Conservation (phyloP, 2,329 filamentous ascomycete genomes). For the Epichloe aotearoae region DNA sequence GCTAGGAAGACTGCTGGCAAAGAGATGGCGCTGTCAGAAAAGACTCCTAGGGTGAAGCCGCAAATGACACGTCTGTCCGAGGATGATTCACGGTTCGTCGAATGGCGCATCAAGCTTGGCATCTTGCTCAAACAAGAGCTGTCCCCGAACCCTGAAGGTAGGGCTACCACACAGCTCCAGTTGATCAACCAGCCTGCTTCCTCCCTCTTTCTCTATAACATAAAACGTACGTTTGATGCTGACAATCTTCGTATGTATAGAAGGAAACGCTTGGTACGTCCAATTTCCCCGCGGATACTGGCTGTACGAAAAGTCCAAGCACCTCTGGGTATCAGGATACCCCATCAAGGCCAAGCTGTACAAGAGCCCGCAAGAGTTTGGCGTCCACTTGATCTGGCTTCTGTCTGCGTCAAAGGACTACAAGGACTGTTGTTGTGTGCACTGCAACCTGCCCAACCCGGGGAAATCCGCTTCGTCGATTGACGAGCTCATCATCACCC, state of each 20-base stretch:
- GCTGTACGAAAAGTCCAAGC: slow-evolving; percentile 34
- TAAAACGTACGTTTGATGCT: neutral
- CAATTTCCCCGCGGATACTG: slow-evolving; percentile 31
- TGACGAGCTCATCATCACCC: slow-evolving; percentile 13
- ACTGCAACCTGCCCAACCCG: slow-evolving; percentile 27
- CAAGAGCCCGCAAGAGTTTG: slow-evolving; percentile 40
- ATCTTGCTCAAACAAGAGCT: slow-evolving; percentile 33
- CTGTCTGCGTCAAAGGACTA: slow-evolving; percentile 33
- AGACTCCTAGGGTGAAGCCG: slow-evolving; percentile 25
- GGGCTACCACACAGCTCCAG: slow-evolving; percentile 3
- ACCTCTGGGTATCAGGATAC: slow-evolving; percentile 37
- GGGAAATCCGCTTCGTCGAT: slow-evolving; percentile 10
- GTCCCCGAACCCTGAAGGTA: slow-evolving; percentile 26
- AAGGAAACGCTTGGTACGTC: slow-evolving; percentile 31
- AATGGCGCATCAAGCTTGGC: slow-evolving; percentile 32
- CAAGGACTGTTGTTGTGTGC: slow-evolving; percentile 36
- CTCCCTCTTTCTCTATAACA: too few relatives aligned
- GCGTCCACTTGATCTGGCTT: slow-evolving; percentile 38
- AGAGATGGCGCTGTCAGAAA: slow-evolving; percentile 19
- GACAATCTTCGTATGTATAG: slow-evolving; percentile 11
- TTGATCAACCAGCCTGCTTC: too few relatives aligned
- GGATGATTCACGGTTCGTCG: slow-evolving; percentile 29
- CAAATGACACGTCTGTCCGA: slow-evolving; percentile 30
- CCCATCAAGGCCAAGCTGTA: slow-evolving; percentile 34
- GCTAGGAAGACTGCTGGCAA: slow-evolving; percentile 24